Base-by-base conservation (phyloP, 208 protist genomes). In the Trypanosoma mega region DNA sequence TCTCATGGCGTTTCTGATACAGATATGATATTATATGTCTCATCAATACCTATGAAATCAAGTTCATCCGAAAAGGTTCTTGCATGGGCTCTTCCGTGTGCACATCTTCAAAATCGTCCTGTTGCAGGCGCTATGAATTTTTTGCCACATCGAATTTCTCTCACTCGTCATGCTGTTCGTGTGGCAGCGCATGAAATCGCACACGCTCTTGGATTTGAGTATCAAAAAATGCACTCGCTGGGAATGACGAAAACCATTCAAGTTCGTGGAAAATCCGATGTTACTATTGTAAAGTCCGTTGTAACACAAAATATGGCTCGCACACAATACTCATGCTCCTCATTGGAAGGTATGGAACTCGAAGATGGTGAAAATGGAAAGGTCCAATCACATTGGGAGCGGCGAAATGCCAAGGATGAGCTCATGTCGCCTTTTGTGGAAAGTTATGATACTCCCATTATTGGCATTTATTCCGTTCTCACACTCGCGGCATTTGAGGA, bases 1-100 rank as follows among this genome's bases (percentile, higher is more conserved):
- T 57, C 48, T 2, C 27, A 0, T 20, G 68, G 61, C 31, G 59
- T 76, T 27, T 0, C 0, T 0, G 37, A 51, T 18, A 31, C 37
- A 14, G 63, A 76, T 47, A 21, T 59, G 16, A 29, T 80, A 23
- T 29, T 80, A 0, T 80, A 69, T 39, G 53, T 76, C 14, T 23
- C 63, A n/a, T 53, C 69, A 2, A 52, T 26, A 1, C 56, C 61
- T 6, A 36, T 23, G 8, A 11, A 1, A n/a, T n/a, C n/a, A n/a
- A n/a, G n/a, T n/a, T n/a, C n/a, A n/a, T n/a, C n/a, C 14, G 23
- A 26, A 9, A 51, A 55, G 5, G 34, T 21, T 37, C 52, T 55
- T 3, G 20, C 54, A 8, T 66, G 37, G 27, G 54, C 53, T 21
- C 5, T 18, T 36, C 3, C 46, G n/a, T 63, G 52, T 29, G 23